Evolutionary conservation across 768 basidiomycete genomes (phyloP).

Genomic region (Phanerochaete carnosa): DNA sequence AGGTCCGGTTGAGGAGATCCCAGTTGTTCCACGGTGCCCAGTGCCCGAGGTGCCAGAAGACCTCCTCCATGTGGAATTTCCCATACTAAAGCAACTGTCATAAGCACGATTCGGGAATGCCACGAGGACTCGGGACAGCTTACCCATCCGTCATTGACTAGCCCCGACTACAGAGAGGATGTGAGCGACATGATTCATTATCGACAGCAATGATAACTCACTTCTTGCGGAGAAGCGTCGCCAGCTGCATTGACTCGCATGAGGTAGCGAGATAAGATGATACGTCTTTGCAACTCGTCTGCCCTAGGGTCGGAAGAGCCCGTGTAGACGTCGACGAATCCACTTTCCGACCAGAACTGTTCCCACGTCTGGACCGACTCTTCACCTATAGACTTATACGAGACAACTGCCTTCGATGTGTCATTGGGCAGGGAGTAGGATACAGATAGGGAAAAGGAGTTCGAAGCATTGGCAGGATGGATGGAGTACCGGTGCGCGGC

Average conservation of each 20-base stretch:
- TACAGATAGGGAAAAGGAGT: constrained; percentile 35
- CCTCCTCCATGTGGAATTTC: constrained; percentile 63
- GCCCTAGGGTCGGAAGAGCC: constrained; percentile 48
- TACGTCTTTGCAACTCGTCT: constrained; percentile 52
- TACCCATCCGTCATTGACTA: constrained; percentile 57
- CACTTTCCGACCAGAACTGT: constrained; percentile 43
- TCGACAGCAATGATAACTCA: constrained; percentile 20
- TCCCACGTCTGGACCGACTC: constrained; percentile 42
- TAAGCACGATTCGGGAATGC: background rate
- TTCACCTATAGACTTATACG: constrained; percentile 22
- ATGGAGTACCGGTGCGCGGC: constrained; percentile 46
- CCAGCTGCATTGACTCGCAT: constrained; percentile 60
- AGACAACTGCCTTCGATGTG: constrained; percentile 16
- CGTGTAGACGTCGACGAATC: constrained; percentile 51
- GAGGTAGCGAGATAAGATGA: constrained; percentile 53
- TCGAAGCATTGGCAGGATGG: constrained; percentile 24
- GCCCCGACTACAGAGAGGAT: constrained; percentile 39
- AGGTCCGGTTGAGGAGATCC: constrained; percentile 48
- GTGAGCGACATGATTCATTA: background rate
- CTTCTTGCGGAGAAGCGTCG: constrained; percentile 55
- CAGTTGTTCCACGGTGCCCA: constrained; percentile 63
- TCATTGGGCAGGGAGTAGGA: constrained; percentile 25
- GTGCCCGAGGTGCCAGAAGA: constrained; percentile 57
- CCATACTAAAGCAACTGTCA: constrained; percentile 24
- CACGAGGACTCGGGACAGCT: constrained; percentile 18